Base-by-base conservation (phyloP, 441 rosid species). In the Sinapis alba region DNA sequence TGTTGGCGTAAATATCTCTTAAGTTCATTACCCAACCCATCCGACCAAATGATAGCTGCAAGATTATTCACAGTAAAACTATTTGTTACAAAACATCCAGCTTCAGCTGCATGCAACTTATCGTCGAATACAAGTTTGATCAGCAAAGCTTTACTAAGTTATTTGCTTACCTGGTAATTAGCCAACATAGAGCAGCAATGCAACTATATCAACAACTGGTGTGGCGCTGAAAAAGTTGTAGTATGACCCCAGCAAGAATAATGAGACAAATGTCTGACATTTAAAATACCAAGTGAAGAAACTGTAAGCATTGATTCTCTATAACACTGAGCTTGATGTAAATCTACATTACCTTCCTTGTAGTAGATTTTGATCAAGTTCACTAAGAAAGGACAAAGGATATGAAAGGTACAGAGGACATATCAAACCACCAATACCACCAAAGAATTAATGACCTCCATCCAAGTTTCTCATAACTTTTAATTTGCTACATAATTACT, bases 1-100 rank as follows among this genome's bases (percentile, higher is more conserved):
- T 36, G 43, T 30, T n/a, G n/a, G 43, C 11, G 43, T 11, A 38
- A 93, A 91, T 65, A 96, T 24, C 88, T 93, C n/a, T 97, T 0
- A 98, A 93, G 73, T 93, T 91, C 99, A 93, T 91, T 81, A 91
- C 87, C 99, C 98, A 96, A 72, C 99, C 93, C 67, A 96, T 90
- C 23, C 98, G 99, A 51, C 98, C 97, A 89, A 96, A 96, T 10
- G 99, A 96, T 70, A 96, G 43, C 99, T 96, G 57, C 89, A 83
- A 78, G 73, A 76, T 26, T 43, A 43, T 4, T 27, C 16, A 90
- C 64, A 60, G 28, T 28, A 30, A 5, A 28, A 60, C 23, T 28
- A 16, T 16, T n/a, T 7, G 27, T 43, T 28, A 62, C 38, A 34
- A 16, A 20, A 69, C 38, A 15, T 56, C 26, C 24, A 45, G 34